Percentiles rank a stretch among this genome's conserved stretches.
Evolutionary conservation across 1,284 basidiomycete species (phyloP).

Genomic region (Heliocybe sulcata): DNA sequence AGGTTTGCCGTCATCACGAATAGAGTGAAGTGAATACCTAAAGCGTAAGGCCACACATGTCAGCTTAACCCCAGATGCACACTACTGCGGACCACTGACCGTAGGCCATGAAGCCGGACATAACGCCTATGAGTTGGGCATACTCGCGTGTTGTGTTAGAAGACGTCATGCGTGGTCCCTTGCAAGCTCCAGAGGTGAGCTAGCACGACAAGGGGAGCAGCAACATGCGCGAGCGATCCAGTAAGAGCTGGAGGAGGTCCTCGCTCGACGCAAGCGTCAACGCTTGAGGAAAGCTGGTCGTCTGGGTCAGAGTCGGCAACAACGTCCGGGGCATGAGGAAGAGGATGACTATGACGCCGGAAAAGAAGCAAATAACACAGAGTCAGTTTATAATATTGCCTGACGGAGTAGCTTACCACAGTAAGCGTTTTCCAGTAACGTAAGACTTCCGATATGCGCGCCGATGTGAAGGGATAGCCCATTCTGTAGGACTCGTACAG

Average conservation of each 20-base stretch:
- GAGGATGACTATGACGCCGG: conserved; percentile 26
- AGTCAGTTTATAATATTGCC: no score
- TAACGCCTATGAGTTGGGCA: background rate
- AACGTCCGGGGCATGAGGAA: no score
- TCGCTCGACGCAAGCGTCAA: conserved; percentile 50
- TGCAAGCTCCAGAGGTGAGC: background rate
- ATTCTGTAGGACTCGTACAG: no score
- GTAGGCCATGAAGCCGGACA: background rate
- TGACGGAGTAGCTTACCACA: no score
- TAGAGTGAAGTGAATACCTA: background rate
- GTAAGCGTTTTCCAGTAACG: conserved; percentile 2
- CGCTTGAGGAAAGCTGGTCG: conserved; percentile 14
- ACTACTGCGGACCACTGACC: background rate
- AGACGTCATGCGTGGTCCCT: background rate
- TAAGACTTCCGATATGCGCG: conserved; percentile 22
- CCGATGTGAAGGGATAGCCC: conserved; percentile 14
- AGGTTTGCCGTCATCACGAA: background rate
- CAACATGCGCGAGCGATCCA: background rate
- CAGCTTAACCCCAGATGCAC: background rate
- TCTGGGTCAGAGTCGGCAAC: background rate
- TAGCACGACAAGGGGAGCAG: background rate
- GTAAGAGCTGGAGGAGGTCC: no score
- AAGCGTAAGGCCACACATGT: background rate
- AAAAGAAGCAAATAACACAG: conserved; percentile 13
- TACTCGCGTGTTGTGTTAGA: background rate